These are phyloP conservation scores for Jackrogersella minutella DNA, from an alignment of 495 filamentous ascomycete genomes.

Conservation along the genomic window DNA sequence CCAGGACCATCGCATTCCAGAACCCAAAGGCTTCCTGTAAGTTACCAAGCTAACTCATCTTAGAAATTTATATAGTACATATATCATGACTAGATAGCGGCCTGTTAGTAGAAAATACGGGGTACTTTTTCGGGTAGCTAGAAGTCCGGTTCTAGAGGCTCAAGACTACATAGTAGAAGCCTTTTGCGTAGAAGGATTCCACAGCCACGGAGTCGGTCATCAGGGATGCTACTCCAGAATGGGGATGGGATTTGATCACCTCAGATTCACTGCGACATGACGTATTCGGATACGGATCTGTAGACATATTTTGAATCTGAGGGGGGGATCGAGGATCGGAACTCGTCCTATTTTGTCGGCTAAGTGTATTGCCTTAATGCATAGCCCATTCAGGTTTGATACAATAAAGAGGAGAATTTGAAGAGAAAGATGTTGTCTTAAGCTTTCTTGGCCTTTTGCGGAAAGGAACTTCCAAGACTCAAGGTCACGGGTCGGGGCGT, in stretches of 20 bases:
- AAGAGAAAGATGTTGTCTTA: conserved; percentile 22
- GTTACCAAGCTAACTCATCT: too few species aligned
- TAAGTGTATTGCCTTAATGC: background rate
- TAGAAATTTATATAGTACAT: too few species aligned
- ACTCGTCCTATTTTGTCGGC: too few species aligned
- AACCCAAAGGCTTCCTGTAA: background rate
- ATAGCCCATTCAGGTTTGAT: background rate
- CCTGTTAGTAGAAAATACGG: background rate
- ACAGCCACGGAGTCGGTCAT: background rate
- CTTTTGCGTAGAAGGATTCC: conserved; percentile 27
- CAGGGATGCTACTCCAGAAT: background rate
- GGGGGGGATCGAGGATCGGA: too few species aligned
- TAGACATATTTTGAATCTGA: too few species aligned
- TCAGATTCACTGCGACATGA: background rate
- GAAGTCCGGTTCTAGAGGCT: background rate
- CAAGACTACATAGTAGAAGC: conserved; percentile 17
- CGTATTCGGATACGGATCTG: background rate
- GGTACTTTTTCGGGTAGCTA: too few species aligned
- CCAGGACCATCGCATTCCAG: background rate
- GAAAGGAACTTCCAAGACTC: background rate
- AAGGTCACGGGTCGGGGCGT: background rate
- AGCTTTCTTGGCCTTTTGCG: conserved; percentile 20
- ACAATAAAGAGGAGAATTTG: background rate
- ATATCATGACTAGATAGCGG: too few species aligned
- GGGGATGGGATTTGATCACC: background rate